Percentiles rank a stretch among this genome's conserved stretches.
These are phyloP conservation scores for Tolypocladium inflatum DNA, from an alignment of 2,329 filamentous ascomycete species.

Conservation along the genomic window DNA sequence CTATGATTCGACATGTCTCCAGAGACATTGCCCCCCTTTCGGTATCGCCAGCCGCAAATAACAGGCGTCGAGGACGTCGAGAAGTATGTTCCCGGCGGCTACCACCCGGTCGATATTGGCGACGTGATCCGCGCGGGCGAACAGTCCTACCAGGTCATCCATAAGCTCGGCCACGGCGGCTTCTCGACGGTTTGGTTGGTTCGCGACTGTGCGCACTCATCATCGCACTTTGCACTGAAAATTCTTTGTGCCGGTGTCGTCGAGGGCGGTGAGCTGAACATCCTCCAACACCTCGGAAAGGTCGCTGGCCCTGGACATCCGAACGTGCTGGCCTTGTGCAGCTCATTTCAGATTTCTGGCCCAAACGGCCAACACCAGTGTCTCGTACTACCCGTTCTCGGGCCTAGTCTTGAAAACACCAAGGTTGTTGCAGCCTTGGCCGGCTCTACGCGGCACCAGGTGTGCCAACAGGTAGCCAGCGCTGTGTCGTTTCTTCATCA, in stretches of 20 bases:
- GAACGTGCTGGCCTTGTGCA: slow-evolving; percentile 1
- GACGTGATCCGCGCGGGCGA: slow-evolving; percentile 1
- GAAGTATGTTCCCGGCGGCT: slow-evolving; percentile 6
- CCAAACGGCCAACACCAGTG: slow-evolving; percentile 3
- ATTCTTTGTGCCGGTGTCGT: slow-evolving; percentile 3
- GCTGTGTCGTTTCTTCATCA: slow-evolving; percentile 4
- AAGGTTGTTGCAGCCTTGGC: background rate
- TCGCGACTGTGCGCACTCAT: background rate
- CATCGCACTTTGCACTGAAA: slow-evolving; percentile 2
- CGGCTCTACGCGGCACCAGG: background rate
- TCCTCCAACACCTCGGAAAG: slow-evolving; percentile 1
- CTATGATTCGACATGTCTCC: no score
- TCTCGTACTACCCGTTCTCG: slow-evolving; percentile 1
- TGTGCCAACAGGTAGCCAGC: slow-evolving; percentile 6
- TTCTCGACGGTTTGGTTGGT: slow-evolving; percentile 8
- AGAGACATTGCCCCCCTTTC: background rate
- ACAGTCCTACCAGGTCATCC: slow-evolving; percentile 3
- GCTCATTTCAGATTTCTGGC: slow-evolving; percentile 1
- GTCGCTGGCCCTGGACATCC: slow-evolving; percentile 4
- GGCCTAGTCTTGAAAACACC: background rate
- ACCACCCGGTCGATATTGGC: slow-evolving; percentile 6
- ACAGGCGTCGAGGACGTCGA: slow-evolving; percentile 3
- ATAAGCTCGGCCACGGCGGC: slow-evolving; percentile 8
- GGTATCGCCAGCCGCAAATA: slow-evolving; percentile 3
- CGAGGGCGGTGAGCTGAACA: background rate